phyloP scores from a whole-genome alignment of 2,329 filamentous ascomycete genomes.

The Plenodomus biglobosus region DNA sequence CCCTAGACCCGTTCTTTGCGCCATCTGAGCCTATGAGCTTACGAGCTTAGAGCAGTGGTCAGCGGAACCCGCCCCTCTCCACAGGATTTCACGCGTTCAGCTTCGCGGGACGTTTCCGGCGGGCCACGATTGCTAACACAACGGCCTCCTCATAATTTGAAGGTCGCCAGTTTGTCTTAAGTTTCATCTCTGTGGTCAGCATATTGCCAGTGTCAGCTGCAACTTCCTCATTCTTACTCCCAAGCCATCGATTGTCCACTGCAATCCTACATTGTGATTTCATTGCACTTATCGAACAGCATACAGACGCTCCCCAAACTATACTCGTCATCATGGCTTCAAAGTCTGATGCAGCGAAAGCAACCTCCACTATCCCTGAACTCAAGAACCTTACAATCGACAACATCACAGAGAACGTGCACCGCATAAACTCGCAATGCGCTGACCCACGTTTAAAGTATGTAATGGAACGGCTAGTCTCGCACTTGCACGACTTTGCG shows the following conservation, averaged over 20 bases:
- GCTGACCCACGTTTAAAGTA: conserved; percentile 67
- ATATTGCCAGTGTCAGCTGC: too few species aligned
- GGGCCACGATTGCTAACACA: background rate
- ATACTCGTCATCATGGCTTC: background rate
- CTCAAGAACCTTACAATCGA: conserved; percentile 71
- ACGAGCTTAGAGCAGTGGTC: conserved; percentile 9
- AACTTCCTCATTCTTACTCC: background rate
- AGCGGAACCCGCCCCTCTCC: conserved; percentile 1
- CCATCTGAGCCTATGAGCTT: conserved; percentile 7
- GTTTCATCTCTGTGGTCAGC: background rate
- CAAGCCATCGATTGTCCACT: background rate
- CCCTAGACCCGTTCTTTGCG: background rate
- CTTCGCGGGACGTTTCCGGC: conserved; percentile 8
- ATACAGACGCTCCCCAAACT: background rate
- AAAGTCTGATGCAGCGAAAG: conserved; percentile 1
- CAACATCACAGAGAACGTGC: conserved; percentile 77
- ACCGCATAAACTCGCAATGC: conserved; percentile 72
- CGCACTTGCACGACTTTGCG: conserved; percentile 80
- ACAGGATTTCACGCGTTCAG: conserved; percentile 1
- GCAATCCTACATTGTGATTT: background rate
- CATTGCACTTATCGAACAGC: too few species aligned
- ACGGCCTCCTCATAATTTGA: conserved; percentile 1
- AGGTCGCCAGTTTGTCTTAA: background rate
- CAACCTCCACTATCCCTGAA: conserved; percentile 10
- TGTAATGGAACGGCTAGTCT: conserved; percentile 71